phyloP scores from a whole-genome alignment of 495 filamentous ascomycete genomes.

The Cercophora newfieldiana region DNA sequence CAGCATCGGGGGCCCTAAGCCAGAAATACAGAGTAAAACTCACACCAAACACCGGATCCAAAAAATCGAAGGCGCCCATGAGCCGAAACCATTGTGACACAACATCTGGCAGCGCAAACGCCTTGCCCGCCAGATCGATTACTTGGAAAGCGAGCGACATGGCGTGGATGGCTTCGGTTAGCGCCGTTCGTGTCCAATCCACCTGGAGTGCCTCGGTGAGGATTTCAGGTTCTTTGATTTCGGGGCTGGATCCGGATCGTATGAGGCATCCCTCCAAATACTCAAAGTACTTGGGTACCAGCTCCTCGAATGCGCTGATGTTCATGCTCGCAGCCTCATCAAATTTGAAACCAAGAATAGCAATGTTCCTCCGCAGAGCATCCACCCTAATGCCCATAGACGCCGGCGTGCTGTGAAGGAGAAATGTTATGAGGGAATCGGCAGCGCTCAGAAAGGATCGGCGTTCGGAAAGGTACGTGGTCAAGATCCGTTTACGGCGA shows the following conservation, averaged over 20 bases:
- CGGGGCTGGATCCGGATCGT: conserved; percentile 31
- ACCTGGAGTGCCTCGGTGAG: conserved; percentile 54
- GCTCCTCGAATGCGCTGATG: conserved; percentile 30
- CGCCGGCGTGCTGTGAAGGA: conserved; percentile 36
- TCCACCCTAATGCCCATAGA: conserved; percentile 30
- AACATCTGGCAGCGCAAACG: conserved; percentile 60
- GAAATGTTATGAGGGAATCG: conserved; percentile 45
- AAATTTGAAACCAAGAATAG: conserved; percentile 26
- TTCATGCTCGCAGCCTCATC: conserved; percentile 19
- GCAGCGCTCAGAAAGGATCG: conserved; percentile 54
- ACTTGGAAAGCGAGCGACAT: conserved; percentile 73
- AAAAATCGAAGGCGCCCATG: conserved; percentile 63
- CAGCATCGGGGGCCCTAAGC: too few species aligned
- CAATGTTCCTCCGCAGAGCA: conserved; percentile 25
- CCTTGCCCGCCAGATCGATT: conserved; percentile 54
- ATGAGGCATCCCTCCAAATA: conserved; percentile 38
- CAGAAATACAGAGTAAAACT: conserved; percentile 28
- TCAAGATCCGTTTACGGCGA: conserved; percentile 62
- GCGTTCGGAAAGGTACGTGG: conserved; percentile 69
- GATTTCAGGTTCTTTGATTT: conserved; percentile 28
- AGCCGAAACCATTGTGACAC: conserved; percentile 70
- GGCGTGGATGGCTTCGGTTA: conserved; percentile 69
- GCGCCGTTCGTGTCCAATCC: conserved; percentile 60
- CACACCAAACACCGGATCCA: conserved; percentile 60
- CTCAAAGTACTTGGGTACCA: conserved; percentile 42